A percentile compares a stretch with the other conserved stretches of the same genome.
Conservation (phyloP, 306 rosid species). For the Dicorynia guianensis region DNA sequence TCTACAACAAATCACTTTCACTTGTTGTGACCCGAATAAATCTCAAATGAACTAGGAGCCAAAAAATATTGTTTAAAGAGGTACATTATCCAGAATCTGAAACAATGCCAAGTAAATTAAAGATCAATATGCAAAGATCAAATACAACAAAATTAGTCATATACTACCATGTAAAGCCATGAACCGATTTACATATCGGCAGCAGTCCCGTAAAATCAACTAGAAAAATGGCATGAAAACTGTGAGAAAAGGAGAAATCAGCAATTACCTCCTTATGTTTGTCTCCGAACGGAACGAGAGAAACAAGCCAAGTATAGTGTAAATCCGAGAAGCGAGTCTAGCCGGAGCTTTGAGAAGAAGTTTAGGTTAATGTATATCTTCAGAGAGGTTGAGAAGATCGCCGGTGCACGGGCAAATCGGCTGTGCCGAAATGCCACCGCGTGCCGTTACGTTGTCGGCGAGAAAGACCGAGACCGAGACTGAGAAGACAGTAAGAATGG, state of each 20-base stretch:
- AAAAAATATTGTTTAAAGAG: neutral
- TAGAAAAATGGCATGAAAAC: conserved; percentile 1
- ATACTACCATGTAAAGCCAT: conserved; percentile 5
- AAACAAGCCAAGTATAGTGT: neutral
- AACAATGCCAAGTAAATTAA: neutral
- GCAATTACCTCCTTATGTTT: conserved; percentile 19
- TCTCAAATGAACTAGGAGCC: neutral
- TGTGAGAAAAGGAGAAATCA: conserved; percentile 3
- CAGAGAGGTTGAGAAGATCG: conserved; percentile 42
- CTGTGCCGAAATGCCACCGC: conserved; percentile 48
- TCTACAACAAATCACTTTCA: neutral
- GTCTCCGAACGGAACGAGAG: conserved; percentile 11
- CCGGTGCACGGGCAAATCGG: conserved; percentile 36
- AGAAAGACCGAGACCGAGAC: conserved; percentile 15
- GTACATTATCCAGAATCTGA: conserved; percentile 10
- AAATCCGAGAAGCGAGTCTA: conserved; percentile 40
- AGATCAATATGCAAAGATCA: conserved; percentile 21
- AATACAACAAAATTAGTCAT: conserved; percentile 22
- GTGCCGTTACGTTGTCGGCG: conserved; percentile 68
- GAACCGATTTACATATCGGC: neutral
- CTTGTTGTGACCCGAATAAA: neutral
- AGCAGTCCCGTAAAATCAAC: conserved; percentile 8
- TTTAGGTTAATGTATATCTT: conserved; percentile 7
- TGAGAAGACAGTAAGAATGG: conserved; percentile 2
- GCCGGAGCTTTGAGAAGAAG: conserved; percentile 4